Conservation (phyloP, 106 monocot species). For the Dendrobium catenatum region DNA sequence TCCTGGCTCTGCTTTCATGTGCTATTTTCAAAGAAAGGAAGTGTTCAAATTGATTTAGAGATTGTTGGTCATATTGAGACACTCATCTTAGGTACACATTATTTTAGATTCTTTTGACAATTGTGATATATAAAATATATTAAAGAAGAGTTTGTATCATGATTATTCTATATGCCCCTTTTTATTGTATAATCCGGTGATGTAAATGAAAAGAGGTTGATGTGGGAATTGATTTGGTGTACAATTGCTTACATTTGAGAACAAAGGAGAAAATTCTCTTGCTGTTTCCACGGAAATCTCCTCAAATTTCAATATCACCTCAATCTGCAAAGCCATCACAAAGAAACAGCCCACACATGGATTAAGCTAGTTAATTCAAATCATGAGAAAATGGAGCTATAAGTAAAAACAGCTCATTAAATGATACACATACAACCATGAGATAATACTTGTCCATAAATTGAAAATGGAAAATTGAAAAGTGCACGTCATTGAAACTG, state of each 20-base stretch:
- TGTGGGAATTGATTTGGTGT: background rate
- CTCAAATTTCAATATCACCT: constrained; percentile 80
- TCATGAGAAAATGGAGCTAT: background rate
- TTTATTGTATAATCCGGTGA: too few species aligned
- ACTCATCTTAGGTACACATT: background rate
- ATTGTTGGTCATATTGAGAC: background rate
- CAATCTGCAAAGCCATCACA: constrained; percentile 44
- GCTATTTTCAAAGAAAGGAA: too few species aligned
- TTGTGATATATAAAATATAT: background rate
- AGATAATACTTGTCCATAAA: background rate
- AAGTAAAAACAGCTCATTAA: background rate
- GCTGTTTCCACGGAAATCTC: constrained; percentile 73
- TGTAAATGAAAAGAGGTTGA: background rate
- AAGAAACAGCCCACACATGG: background rate
- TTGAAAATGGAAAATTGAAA: background rate
- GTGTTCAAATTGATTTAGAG: too few species aligned
- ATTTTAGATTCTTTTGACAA: background rate
- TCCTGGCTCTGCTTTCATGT: too few species aligned
- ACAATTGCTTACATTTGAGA: constrained; percentile 41
- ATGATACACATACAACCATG: background rate
- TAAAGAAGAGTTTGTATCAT: background rate
- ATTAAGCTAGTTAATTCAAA: background rate
- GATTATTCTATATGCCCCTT: too few species aligned
- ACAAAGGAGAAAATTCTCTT: constrained; percentile 56
- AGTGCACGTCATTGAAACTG: background rate